phyloP scores from a whole-genome alignment of 129 eudicot genomes.

The Saussurea involucrata region DNA sequence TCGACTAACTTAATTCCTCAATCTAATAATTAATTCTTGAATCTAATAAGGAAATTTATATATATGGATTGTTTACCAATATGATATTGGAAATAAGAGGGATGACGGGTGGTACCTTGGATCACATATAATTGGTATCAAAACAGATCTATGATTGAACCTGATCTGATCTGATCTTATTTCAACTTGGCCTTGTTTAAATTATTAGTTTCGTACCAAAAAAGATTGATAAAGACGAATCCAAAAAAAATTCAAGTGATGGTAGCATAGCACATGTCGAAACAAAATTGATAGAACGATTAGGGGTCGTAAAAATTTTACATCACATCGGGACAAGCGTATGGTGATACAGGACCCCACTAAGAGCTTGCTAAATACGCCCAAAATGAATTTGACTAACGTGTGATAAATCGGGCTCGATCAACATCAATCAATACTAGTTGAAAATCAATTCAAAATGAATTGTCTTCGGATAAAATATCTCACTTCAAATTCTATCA shows the following conservation, averaged over 20 bases:
- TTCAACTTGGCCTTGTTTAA: neutral
- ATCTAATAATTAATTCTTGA: no score
- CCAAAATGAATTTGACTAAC: neutral
- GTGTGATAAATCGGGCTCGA: neutral
- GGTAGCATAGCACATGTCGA: neutral
- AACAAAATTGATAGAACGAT: no score
- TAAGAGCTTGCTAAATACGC: no score
- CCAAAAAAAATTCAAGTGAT: neutral
- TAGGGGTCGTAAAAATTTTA: neutral
- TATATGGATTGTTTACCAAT: neutral
- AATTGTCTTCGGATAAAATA: neutral
- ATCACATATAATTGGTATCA: neutral
- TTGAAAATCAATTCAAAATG: neutral
- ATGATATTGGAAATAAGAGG: neutral
- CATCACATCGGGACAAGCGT: neutral
- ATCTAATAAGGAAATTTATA: neutral
- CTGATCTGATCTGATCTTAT: no score
- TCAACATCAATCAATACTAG: neutral
- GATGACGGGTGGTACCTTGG: neutral
- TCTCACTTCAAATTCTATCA: neutral
- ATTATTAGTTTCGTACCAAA: neutral
- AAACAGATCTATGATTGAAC: no score
- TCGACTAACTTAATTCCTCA: no score
- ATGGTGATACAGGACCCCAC: no score
- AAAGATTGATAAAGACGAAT: neutral